phyloP scores from a whole-genome alignment of 2,329 filamentous ascomycete genomes.

The Pezicula rhizophila region DNA sequence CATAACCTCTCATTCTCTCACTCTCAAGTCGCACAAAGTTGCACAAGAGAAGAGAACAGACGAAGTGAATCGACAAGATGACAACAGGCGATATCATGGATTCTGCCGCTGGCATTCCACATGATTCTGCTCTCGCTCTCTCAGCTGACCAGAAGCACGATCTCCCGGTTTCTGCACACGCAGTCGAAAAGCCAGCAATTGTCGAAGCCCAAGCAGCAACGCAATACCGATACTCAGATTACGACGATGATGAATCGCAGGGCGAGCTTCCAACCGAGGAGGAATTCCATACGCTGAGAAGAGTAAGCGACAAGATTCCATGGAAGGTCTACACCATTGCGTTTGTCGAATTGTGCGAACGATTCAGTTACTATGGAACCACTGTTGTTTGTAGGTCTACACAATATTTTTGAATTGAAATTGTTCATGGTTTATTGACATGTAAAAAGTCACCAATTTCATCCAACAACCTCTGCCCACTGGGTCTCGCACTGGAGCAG shows the following conservation, averaged over 20 bases:
- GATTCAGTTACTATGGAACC: constrained; percentile 60
- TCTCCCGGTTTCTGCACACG: constrained; percentile 2
- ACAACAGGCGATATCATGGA: constrained; percentile 17
- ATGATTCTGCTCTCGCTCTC: constrained; percentile 17
- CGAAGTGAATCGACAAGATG: constrained; percentile 1
- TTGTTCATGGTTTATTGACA: not conserved
- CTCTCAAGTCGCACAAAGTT: not conserved
- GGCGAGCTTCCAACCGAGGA: constrained; percentile 17
- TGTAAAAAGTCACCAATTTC: constrained; percentile 40
- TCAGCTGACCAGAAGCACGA: constrained; percentile 18
- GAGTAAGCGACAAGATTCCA: constrained; percentile 21
- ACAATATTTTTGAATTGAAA: not conserved
- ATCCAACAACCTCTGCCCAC: constrained; percentile 42
- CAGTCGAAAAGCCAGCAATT: constrained; percentile 24
- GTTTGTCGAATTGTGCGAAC: constrained; percentile 59
- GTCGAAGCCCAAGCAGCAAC: constrained; percentile 37
- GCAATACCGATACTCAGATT: not conserved
- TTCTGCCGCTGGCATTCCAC: constrained; percentile 14
- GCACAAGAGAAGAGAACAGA: no score
- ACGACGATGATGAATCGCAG: not conserved
- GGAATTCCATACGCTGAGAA: constrained; percentile 18
- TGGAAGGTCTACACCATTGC: constrained; percentile 41
- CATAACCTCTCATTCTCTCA: not conserved
- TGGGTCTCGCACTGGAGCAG: constrained; percentile 37
- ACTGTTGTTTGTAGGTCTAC: constrained; percentile 51